These are phyloP conservation scores for Pisolithus microcarpus DNA, from an alignment of 768 basidiomycete species.

Conservation along the genomic window DNA sequence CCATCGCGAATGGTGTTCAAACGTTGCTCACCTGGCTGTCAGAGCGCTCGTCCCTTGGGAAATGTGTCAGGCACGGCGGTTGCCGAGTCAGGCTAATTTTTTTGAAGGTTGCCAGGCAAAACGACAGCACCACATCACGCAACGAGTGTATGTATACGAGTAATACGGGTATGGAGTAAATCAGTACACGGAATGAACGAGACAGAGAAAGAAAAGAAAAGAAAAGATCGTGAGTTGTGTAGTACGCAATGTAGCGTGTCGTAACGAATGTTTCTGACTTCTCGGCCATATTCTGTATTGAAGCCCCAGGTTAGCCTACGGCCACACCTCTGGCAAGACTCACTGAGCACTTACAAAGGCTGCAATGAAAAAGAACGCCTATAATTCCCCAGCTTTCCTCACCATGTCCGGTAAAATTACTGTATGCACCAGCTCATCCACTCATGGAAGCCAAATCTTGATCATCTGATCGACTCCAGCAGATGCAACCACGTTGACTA, in stretches of 20 bases:
- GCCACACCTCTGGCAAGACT: too few species aligned
- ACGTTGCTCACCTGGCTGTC: background rate
- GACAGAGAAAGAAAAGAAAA: constrained; percentile 4
- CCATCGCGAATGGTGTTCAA: constrained; percentile 42
- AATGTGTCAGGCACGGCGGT: background rate
- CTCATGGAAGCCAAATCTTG: constrained; percentile 56
- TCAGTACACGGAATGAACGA: constrained; percentile 7
- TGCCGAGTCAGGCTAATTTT: background rate
- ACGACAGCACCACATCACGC: too few species aligned
- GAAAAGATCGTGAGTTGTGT: constrained; percentile 26
- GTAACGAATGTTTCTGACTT: constrained; percentile 17
- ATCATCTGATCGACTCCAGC: constrained; percentile 63
- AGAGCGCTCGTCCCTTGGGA: background rate
- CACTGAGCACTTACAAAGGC: constrained; percentile 11
- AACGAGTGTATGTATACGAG: constrained; percentile 17
- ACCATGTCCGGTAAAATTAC: constrained; percentile 2
- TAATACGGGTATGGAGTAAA: constrained; percentile 29
- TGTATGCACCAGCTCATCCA: constrained; percentile 8
- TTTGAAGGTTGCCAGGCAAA: background rate
- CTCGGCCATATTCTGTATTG: background rate
- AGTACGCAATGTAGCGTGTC: constrained; percentile 16
- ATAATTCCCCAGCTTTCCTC: constrained; percentile 4
- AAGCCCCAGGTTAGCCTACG: background rate
- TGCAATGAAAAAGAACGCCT: constrained; percentile 7
- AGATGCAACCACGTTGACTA: constrained; percentile 64